phyloP scores from a whole-genome alignment of 78 protist species.

The Dictyostelium capitatum region DNA sequence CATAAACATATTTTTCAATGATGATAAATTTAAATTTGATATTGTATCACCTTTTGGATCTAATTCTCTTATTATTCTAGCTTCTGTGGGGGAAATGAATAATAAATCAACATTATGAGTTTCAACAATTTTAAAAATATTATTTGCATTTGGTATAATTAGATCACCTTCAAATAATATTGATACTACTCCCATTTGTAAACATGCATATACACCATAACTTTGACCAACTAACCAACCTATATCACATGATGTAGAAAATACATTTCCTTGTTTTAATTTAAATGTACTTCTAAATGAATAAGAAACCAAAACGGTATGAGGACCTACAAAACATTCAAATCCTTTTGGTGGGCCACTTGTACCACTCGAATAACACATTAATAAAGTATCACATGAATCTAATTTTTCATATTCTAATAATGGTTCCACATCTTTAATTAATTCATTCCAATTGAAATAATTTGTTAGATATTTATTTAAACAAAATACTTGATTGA shows the following conservation, averaged over 20 bases:
- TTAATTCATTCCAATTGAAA: slow-evolving; percentile 37
- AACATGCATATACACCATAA: slow-evolving; percentile 10
- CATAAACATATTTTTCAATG: background rate
- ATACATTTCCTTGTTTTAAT: background rate
- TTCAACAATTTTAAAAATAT: slow-evolving; percentile 40
- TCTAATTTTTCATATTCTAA: slow-evolving; percentile 39
- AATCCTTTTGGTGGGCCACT: slow-evolving; percentile 83
- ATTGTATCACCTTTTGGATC: slow-evolving; percentile 52
- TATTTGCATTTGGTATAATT: slow-evolving; percentile 68
- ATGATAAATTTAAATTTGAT: slow-evolving; percentile 22
- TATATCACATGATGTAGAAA: background rate
- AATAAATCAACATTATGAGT: slow-evolving; percentile 44
- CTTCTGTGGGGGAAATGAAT: slow-evolving; percentile 79
- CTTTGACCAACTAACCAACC: slow-evolving; percentile 60
- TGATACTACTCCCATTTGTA: slow-evolving; percentile 43
- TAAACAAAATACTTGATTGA: too few relatives aligned
- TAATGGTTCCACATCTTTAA: background rate
- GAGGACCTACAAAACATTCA: slow-evolving; percentile 28
- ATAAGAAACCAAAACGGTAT: slow-evolving; percentile 40
- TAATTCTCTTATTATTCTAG: slow-evolving; percentile 26
- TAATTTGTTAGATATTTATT: background rate
- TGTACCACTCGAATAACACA: slow-evolving; percentile 94
- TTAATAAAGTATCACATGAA: slow-evolving; percentile 86
- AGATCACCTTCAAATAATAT: slow-evolving; percentile 78
- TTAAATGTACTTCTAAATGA: background rate